phyloP scores from a whole-genome alignment of 2,329 filamentous ascomycete species.

The Gyromitra esculenta region DNA sequence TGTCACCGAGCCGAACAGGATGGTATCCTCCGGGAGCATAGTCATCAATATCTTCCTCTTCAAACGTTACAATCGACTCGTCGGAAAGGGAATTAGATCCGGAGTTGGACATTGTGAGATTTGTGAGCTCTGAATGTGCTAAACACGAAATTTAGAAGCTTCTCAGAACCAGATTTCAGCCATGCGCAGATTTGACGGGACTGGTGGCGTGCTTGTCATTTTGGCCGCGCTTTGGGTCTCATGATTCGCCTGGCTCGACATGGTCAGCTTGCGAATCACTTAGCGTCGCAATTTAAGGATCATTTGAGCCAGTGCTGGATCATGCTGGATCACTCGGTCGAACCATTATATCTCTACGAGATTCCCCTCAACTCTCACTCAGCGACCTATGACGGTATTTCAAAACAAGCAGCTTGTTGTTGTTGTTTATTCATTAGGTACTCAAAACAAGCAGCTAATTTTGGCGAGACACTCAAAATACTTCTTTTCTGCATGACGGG shows the following conservation, averaged over 20 bases:
- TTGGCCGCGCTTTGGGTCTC: background rate
- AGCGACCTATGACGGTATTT: background rate
- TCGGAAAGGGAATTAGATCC: conserved; percentile 4
- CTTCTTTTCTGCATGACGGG: background rate
- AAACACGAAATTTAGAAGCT: background rate
- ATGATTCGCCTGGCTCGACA: conserved; percentile 36
- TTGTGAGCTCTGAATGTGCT: conserved; percentile 13
- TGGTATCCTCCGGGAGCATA: conserved; percentile 47
- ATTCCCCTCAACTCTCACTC: background rate
- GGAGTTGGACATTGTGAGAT: conserved; percentile 21
- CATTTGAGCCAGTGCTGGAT: conserved; percentile 20
- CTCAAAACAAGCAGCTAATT: background rate
- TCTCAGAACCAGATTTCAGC: background rate
- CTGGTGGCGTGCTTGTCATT: conserved; percentile 18
- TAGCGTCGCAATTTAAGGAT: conserved; percentile 29
- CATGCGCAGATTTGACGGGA: background rate
- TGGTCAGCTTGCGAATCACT: conserved; percentile 16
- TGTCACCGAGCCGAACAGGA: conserved; percentile 46
- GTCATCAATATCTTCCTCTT: conserved; percentile 31
- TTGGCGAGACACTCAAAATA: background rate
- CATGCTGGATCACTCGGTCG: conserved; percentile 34
- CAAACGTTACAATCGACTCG: conserved; percentile 8
- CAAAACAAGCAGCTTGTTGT: background rate
- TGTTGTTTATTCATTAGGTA: no score
- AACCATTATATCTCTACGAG: conserved; percentile 1